These are phyloP conservation scores for Lycium barbarum DNA, from an alignment of 257 asterid genomes.

Conservation along the genomic window DNA sequence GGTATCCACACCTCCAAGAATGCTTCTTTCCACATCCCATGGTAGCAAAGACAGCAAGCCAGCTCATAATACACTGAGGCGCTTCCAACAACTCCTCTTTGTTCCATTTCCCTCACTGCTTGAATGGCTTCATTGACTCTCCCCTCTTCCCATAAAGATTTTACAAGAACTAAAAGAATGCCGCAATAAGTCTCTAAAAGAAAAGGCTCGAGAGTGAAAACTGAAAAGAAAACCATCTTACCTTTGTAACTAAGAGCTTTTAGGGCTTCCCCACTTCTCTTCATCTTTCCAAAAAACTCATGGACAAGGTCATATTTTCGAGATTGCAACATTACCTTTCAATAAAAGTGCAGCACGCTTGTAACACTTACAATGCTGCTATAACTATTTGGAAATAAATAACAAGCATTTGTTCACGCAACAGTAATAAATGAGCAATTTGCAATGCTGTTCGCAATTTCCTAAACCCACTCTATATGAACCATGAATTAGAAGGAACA, in stretches of 20 bases:
- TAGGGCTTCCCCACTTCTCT: constrained; percentile 79
- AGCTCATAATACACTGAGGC: constrained; percentile 91
- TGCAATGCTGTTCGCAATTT: neutral
- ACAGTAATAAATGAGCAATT: neutral
- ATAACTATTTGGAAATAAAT: constrained; percentile 34
- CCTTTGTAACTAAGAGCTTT: constrained; percentile 91
- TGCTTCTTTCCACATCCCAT: constrained; percentile 88
- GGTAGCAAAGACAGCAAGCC: constrained; percentile 95
- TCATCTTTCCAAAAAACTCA: constrained; percentile 74
- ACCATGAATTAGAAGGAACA: neutral
- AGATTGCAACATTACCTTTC: constrained; percentile 91
- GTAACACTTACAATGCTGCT: constrained; percentile 28
- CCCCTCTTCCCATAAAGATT: constrained; percentile 88
- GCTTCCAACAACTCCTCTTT: constrained; percentile 79
- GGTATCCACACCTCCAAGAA: constrained; percentile 65
- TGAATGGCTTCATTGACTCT: constrained; percentile 78
- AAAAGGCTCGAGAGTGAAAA: neutral
- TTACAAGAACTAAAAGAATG: constrained; percentile 74
- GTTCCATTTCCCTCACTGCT: constrained; percentile 93
- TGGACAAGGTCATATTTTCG: constrained; percentile 78
- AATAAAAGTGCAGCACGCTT: constrained; percentile 45
- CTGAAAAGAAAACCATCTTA: constrained; percentile 37
- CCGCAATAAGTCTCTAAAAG: neutral
- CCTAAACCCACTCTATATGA: neutral
- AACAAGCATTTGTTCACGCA: neutral